Base-by-base conservation (phyloP, 139 green algal genomes). In the Coccomyxa sp. region DNA sequence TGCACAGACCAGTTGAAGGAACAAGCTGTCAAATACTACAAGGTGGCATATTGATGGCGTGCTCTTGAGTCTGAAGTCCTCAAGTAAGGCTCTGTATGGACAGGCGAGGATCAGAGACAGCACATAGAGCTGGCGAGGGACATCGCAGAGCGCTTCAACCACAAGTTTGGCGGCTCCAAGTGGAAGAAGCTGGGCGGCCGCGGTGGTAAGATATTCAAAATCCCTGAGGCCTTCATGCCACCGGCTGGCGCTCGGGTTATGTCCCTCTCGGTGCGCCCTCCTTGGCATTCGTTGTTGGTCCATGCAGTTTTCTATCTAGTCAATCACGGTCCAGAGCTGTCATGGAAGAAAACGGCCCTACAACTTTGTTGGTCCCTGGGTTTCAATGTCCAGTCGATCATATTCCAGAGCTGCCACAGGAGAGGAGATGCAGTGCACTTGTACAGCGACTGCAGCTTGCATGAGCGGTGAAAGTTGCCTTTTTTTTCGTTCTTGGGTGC, bases 131-230 rank as follows among this genome's bases (percentile, higher is more conserved):
- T 94, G 51, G 82, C 90, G 10, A 86, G 91, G 11, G 90, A 94
- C 85, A 76, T 94, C 31, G 91, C 91, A 18, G 91, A 91, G 85
- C 93, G 95, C 51, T 86, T 98, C 78, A 99, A 99, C 92, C 79
- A 85, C 38, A 79, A 94, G 81, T 99, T 93, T 84, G 97, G 97
- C 17, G 97, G 97, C 67, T 94, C 93, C 71, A 93, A 93, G 82
- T 98, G 96, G 93, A 99, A 99, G 90, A 99, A 99, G 90, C 91
- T 95, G 60, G 97, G 97, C 15, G 96, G 95, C 68, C 89, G 89
- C 23, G 92, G 93, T 13, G 94, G 94, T 18, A 84, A 88, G 27
- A 85, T 98, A 32, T 90, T 92, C 81, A 92, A 90, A 60, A 91
- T 98, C 38, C 97, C 97, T 0, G 96, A 99, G 84, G 90, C 92